These are phyloP conservation scores for Emmonsiellopsis sp. DNA, from an alignment of 2,329 filamentous ascomycete genomes.

Conservation along the genomic window DNA sequence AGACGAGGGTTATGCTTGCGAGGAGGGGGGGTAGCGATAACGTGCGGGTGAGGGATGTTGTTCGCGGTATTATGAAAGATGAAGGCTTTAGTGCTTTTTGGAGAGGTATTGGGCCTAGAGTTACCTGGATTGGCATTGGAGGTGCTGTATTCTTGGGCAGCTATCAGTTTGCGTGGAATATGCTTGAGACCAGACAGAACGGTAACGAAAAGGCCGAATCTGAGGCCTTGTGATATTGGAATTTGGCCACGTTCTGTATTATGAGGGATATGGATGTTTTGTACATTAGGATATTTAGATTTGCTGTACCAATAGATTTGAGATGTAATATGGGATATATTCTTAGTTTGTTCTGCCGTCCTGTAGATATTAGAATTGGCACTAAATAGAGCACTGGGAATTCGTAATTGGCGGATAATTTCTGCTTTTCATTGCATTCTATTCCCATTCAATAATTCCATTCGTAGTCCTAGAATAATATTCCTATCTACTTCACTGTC, in stretches of 20 bases:
- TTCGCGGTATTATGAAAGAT: constrained; percentile 51
- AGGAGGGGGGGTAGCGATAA: constrained; percentile 53
- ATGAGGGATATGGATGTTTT: not conserved
- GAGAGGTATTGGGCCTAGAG: constrained; percentile 60
- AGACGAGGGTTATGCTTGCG: constrained; percentile 92
- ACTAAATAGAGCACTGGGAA: too few relatives aligned
- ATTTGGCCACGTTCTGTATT: not conserved
- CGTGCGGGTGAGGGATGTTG: constrained; percentile 40
- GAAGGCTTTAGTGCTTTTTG: constrained; percentile 40
- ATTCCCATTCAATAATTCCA: not conserved
- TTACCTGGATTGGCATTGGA: constrained; percentile 91
- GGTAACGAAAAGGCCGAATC: constrained; percentile 10
- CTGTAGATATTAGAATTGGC: too few relatives aligned
- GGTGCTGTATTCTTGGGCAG: constrained; percentile 91
- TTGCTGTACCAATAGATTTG: not conserved
- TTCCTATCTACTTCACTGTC: constrained; percentile 7
- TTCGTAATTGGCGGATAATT: too few relatives aligned
- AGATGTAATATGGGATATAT: not conserved
- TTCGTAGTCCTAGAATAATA: not conserved
- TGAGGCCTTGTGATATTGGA: not conserved
- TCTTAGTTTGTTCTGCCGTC: too few relatives aligned
- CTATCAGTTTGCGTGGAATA: constrained; percentile 82
- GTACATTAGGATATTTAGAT: constrained; percentile 1
- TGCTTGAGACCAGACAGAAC: constrained; percentile 42
- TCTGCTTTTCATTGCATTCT: too few relatives aligned